These are phyloP conservation scores for Eimeria sp. DNA, from an alignment of 169 alveolate genomes.

Conservation along the genomic window DNA sequence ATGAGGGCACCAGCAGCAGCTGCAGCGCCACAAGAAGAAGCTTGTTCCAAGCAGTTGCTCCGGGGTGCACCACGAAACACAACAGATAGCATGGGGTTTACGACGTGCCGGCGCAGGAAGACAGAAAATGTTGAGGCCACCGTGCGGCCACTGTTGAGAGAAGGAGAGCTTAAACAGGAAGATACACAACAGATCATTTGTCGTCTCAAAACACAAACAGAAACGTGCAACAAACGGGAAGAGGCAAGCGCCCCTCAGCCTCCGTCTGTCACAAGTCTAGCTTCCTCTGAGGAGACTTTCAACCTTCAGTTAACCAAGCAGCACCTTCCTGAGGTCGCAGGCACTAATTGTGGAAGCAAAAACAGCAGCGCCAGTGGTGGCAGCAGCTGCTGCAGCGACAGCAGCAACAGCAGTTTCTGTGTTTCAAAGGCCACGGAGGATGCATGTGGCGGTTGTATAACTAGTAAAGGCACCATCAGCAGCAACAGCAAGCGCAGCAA, in stretches of 20 bases:
- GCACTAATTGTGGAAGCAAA: neutral
- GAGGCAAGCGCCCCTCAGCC: neutral
- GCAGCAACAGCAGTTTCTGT: conserved; percentile 5
- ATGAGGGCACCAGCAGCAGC: neutral
- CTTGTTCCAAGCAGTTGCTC: neutral
- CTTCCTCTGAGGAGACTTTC: neutral
- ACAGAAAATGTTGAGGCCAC: neutral
- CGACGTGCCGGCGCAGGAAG: neutral
- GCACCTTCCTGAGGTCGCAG: neutral
- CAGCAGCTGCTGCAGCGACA: conserved; percentile 17
- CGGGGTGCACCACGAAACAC: neutral
- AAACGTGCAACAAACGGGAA: neutral
- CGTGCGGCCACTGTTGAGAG: neutral
- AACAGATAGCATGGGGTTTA: neutral
- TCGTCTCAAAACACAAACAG: neutral
- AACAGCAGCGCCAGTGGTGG: neutral
- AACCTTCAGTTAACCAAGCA: neutral
- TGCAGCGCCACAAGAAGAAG: neutral
- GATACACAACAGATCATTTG: neutral
- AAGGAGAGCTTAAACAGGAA: neutral
- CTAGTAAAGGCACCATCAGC: conserved; percentile 9
- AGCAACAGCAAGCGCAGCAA: neutral
- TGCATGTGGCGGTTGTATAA: neutral
- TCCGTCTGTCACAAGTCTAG: neutral
- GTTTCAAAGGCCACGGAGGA: too few species aligned